Evolutionary conservation across 2,329 filamentous ascomycete species (phyloP).

Genomic region (Cladorrhinum sp.): DNA sequence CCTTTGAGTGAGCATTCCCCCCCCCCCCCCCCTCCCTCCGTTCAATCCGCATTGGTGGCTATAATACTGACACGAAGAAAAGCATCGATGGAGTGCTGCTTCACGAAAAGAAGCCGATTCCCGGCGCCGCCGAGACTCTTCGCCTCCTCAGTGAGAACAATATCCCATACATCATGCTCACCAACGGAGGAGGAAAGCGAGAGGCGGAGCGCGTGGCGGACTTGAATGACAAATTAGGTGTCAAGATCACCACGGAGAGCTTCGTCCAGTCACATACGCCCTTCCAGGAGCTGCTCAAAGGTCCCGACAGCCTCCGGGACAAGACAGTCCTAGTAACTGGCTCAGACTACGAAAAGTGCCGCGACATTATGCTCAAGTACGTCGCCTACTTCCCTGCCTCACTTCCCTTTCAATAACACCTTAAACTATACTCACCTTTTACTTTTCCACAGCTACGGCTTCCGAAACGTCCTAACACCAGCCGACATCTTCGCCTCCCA

Average conservation of each 20-base stretch:
- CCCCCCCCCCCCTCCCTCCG: too few relatives aligned
- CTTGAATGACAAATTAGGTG: slow-evolving; percentile 62
- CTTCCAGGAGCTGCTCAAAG: slow-evolving; percentile 67
- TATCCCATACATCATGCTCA: slow-evolving; percentile 91
- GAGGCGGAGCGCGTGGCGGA: slow-evolving; percentile 72
- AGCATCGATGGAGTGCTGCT: slow-evolving; percentile 91
- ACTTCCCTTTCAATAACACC: background rate
- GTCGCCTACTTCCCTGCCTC: background rate
- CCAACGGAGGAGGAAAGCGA: slow-evolving; percentile 87
- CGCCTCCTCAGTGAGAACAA: slow-evolving; percentile 67
- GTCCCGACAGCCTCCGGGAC: slow-evolving; percentile 51
- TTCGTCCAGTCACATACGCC: slow-evolving; percentile 93
- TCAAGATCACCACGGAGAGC: slow-evolving; percentile 63
- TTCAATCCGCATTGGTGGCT: too few relatives aligned
- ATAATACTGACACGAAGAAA: background rate
- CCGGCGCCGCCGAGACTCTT: slow-evolving; percentile 72
- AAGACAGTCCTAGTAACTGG: slow-evolving; percentile 75
- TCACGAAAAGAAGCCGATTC: slow-evolving; percentile 73
- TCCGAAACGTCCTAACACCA: slow-evolving; percentile 78
- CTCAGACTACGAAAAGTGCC: slow-evolving; percentile 63
- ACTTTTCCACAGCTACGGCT: slow-evolving; percentile 49
- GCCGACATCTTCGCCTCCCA: slow-evolving; percentile 76
- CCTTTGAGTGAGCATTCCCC: slow-evolving; percentile 37
- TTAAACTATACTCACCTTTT: background rate
- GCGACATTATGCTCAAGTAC: slow-evolving; percentile 71